phyloP scores from a whole-genome alignment of 805 yeast genomes.

The Ogataea salicorniae region DNA sequence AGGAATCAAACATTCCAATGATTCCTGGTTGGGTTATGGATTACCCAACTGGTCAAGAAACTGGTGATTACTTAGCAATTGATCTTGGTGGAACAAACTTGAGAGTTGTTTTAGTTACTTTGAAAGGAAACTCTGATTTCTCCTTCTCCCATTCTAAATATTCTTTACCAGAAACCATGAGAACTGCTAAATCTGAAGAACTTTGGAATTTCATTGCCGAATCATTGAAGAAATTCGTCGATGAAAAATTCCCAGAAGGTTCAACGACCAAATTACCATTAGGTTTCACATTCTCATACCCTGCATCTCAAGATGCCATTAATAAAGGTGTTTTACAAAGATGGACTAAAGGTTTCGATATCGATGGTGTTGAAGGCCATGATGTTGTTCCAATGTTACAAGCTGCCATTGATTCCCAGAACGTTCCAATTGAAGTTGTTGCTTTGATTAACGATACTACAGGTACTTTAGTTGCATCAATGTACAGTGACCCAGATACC shows the following conservation, averaged over 20 bases:
- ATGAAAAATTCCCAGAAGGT: constrained; percentile 55
- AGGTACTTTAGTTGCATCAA: constrained; percentile 93
- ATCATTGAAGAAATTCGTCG: constrained; percentile 65
- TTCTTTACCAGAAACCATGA: constrained; percentile 67
- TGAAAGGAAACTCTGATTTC: constrained; percentile 79
- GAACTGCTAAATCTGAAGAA: constrained; percentile 73
- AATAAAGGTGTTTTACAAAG: constrained; percentile 84
- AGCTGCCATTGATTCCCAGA: constrained; percentile 55
- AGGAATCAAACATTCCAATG: constrained; percentile 86
- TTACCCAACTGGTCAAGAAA: constrained; percentile 87
- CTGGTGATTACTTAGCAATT: constrained; percentile 85
- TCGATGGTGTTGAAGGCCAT: constrained; percentile 86
- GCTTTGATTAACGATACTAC: constrained; percentile 96
- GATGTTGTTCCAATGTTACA: constrained; percentile 93
- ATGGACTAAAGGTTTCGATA: constrained; percentile 98
- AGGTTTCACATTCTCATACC: constrained; percentile 95
- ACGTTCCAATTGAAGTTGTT: constrained; percentile 78
- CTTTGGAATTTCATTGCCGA: constrained; percentile 85
- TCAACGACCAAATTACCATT: constrained; percentile 62
- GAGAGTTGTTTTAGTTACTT: constrained; percentile 82
- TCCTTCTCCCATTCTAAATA: constrained; percentile 85
- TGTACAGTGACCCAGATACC: constrained; percentile 83
- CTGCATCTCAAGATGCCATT: constrained; percentile 77
- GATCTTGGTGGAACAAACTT: constrained; percentile 97
- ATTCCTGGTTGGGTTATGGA: constrained; percentile 96